Evolutionary conservation across 805 yeast species (phyloP), one percentile per base, ranked within the genome.

Genomic region (Suhomyces sp.): DNA sequence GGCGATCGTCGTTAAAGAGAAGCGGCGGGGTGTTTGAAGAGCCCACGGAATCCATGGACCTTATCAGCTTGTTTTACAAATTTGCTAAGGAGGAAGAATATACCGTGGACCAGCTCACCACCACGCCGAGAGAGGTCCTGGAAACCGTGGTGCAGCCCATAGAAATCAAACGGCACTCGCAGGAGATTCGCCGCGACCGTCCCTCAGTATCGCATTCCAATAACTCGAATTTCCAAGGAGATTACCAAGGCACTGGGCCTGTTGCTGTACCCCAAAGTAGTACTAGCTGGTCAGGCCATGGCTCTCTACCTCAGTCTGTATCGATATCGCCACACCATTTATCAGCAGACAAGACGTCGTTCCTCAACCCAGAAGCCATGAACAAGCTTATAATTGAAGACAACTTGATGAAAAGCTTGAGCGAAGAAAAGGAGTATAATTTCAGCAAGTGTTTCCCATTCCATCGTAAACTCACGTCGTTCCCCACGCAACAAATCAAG

Each of bases 361-460:
- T 38, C 23, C 35, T 41, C 17, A 40, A 48, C 23, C 65, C 66
- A 3, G 53, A 54, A 13, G 41, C 45, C 2, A 19, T 51, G 27
- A 56, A 51, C 33, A 44, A 49, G 9, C 46, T 54, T 9, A 24
- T 46, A n/a, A 49, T 60, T 44, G 69, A 64, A 44, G 51, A 59
- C 45, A 62, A 57, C 36, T 47, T 62, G 15, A 46, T 67, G 12
- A 52, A 64, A 41, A 56, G 51, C 29, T 53, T 66, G 27, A 67
- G 64, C 44, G 79, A 73, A 55, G 64, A 65, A 26, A 83, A 85
- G 56, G 96, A 89, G 63, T 76, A 80, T 51, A 77, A 84, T 50
- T 90, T 85, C 66, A 84, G 86, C 5, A 87, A 85, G 60, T 89
- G 93, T 60, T 91, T 90, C 69, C 97, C 97, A 0, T 82, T 84